Percentiles rank a stretch among this genome's conserved stretches.
These are phyloP conservation scores for Candida insectalens DNA, from an alignment of 805 yeast genomes.

Conservation along the genomic window DNA sequence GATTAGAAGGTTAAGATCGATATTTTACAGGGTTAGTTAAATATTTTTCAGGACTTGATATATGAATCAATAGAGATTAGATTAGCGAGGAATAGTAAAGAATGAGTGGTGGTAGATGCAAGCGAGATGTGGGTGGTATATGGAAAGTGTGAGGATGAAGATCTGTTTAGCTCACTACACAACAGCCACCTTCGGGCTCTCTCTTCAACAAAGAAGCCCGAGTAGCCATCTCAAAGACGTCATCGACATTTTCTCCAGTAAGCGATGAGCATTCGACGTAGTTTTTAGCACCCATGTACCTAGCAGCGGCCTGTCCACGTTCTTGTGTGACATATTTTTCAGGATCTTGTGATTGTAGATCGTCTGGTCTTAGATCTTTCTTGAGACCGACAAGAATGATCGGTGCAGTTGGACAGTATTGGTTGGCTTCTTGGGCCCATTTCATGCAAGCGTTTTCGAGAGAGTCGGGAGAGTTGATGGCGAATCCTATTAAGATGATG, in stretches of 20 bases:
- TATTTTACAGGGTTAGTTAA: not conserved
- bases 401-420: slow-evolving; percentile 76
- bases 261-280: slow-evolving; percentile 86
- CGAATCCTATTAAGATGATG: slow-evolving; percentile 77
- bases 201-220: slow-evolving; percentile 62
- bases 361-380: slow-evolving; percentile 56
- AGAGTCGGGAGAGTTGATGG: slow-evolving; percentile 78
- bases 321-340: slow-evolving; percentile 40
- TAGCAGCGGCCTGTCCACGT: slow-evolving; percentile 64
- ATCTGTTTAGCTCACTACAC: slow-evolving; percentile 23
- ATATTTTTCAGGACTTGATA: not conserved
- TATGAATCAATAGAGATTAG: not conserved
- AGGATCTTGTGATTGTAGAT: slow-evolving; percentile 25
- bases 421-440: slow-evolving; percentile 79
- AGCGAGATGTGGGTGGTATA: too few relatives aligned
- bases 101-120: not conserved
- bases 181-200: slow-evolving; percentile 34
- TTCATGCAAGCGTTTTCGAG: slow-evolving; percentile 72
- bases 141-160: too few relatives aligned
- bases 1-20: not conserved
- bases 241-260: slow-evolving; percentile 93
- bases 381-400: slow-evolving; percentile 74
- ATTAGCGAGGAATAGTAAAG: not conserved
- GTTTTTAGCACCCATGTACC: slow-evolving; percentile 69
- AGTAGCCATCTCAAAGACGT: slow-evolving; percentile 86